Percentiles rank a stretch among this genome's conserved stretches.
Conservation (phyloP, 768 basidiomycete species). For the Mycena amicta region DNA sequence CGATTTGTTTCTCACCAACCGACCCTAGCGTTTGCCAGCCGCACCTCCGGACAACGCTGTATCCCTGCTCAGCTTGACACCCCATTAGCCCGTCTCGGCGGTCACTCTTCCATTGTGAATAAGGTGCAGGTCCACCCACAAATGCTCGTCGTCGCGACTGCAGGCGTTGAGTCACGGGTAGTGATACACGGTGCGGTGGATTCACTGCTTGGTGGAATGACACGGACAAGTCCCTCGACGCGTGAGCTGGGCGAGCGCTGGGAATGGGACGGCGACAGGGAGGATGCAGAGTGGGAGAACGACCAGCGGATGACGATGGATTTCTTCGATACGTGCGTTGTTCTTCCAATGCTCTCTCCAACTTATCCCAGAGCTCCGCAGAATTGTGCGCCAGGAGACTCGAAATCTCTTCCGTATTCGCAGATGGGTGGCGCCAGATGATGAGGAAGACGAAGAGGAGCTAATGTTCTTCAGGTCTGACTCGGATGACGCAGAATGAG, state of each 20-base stretch:
- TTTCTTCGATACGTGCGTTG: not conserved
- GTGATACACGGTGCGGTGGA: slow-evolving; percentile 61
- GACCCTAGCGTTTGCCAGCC: slow-evolving; percentile 49
- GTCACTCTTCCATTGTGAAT: slow-evolving; percentile 81
- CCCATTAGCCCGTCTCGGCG: slow-evolving; percentile 62
- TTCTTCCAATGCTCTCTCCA: not conserved
- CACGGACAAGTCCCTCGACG: slow-evolving; percentile 1
- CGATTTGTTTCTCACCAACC: not conserved
- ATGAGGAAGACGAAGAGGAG: not conserved
- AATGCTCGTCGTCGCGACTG: slow-evolving; percentile 64
- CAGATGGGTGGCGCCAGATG: not conserved
- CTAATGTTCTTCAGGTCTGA: no score
- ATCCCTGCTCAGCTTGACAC: slow-evolving; percentile 65
- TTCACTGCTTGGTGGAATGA: slow-evolving; percentile 8
- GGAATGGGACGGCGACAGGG: slow-evolving; percentile 1
- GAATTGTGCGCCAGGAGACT: not conserved
- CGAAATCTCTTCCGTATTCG: not conserved
- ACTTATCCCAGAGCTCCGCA: not conserved
- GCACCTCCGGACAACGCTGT: slow-evolving; percentile 41
- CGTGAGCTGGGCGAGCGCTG: slow-evolving; percentile 9
- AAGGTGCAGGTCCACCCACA: slow-evolving; percentile 72
- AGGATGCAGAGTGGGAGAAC: not conserved
- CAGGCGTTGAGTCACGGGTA: slow-evolving; percentile 74
- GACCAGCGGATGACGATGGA: slow-evolving; percentile 5
- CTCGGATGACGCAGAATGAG: no score